Percentiles rank a stretch among this genome's conserved stretches.
Conservation (phyloP, 495 filamentous ascomycete genomes). For the Penicillium diatomitis region DNA sequence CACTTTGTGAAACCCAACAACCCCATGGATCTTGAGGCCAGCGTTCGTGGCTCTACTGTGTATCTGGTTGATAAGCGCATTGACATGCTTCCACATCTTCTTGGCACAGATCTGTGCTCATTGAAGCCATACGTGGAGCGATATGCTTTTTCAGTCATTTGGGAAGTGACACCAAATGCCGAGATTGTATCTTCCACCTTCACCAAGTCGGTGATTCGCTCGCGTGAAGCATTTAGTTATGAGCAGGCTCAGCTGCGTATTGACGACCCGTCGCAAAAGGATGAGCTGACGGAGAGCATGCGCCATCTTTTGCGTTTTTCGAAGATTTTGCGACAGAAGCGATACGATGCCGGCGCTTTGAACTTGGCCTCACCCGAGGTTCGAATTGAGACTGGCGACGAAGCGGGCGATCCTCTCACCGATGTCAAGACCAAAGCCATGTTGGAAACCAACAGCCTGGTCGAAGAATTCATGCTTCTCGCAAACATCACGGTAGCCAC, state of each 20-base stretch:
- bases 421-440: constrained; percentile 92
- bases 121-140: constrained; percentile 96
- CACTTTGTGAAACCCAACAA: constrained; percentile 97
- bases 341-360: constrained; percentile 89
- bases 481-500: constrained; percentile 90
- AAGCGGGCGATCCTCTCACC: constrained; percentile 82
- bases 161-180: constrained; percentile 81
- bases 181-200: constrained; percentile 76
- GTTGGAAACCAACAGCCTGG: constrained; percentile 93
- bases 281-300: constrained; percentile 87
- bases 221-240: constrained; percentile 96
- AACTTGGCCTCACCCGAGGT: constrained; percentile 95
- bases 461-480: constrained; percentile 98
- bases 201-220: constrained; percentile 95
- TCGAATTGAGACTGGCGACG: constrained; percentile 83
- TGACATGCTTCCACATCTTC: constrained; percentile 93
- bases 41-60: constrained; percentile 87
- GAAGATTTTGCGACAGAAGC: constrained; percentile 88
- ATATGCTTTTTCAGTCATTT: constrained; percentile 89
- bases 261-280: constrained; percentile 74
- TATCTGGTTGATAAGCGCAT: constrained; percentile 98
- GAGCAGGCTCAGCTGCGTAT: constrained; percentile 90
- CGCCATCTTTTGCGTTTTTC: constrained; percentile 78
- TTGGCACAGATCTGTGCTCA: constrained; percentile 94
- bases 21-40: constrained; percentile 92